Conservation (phyloP, 495 filamentous ascomycete species). For the Talaromyces liani region DNA sequence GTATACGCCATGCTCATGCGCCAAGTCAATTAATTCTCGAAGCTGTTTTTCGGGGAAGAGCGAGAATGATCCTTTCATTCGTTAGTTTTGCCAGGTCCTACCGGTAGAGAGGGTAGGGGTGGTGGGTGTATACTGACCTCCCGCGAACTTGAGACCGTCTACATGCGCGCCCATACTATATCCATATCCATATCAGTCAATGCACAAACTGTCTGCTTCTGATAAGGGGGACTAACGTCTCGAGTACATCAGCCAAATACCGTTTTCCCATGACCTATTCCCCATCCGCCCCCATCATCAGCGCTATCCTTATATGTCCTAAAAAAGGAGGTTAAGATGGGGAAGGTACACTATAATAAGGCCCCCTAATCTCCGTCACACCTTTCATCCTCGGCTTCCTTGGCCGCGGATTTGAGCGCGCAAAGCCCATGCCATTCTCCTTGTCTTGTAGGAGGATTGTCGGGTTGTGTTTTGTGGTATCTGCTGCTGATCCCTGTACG, state of each 20-base stretch:
- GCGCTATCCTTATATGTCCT: no score
- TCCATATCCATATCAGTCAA: background rate
- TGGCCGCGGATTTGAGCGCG: slow-evolving; percentile 42
- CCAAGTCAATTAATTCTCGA: slow-evolving; percentile 44
- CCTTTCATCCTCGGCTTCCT: slow-evolving; percentile 42
- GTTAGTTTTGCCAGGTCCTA: background rate
- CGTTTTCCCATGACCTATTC: slow-evolving; percentile 43
- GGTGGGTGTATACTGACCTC: slow-evolving; percentile 25
- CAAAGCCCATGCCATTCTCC: slow-evolving; percentile 45
- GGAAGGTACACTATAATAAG: slow-evolving; percentile 41
- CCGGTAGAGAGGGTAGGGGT: no score
- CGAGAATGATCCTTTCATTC: slow-evolving; percentile 39
- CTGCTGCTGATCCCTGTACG: background rate
- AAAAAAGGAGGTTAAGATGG: no score
- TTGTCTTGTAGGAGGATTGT: slow-evolving; percentile 42
- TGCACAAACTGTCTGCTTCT: background rate
- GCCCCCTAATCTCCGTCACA: slow-evolving; percentile 50
- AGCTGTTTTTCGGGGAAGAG: slow-evolving; percentile 40
- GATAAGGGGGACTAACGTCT: slow-evolving; percentile 29
- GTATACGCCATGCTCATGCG: slow-evolving; percentile 46
- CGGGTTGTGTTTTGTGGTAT: background rate
- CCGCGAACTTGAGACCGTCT: slow-evolving; percentile 52
- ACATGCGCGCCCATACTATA: slow-evolving; percentile 45
- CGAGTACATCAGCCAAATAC: slow-evolving; percentile 44
- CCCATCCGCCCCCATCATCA: slow-evolving; percentile 7